phyloP scores from a whole-genome alignment of 805 yeast species.

The Candida montana region DNA sequence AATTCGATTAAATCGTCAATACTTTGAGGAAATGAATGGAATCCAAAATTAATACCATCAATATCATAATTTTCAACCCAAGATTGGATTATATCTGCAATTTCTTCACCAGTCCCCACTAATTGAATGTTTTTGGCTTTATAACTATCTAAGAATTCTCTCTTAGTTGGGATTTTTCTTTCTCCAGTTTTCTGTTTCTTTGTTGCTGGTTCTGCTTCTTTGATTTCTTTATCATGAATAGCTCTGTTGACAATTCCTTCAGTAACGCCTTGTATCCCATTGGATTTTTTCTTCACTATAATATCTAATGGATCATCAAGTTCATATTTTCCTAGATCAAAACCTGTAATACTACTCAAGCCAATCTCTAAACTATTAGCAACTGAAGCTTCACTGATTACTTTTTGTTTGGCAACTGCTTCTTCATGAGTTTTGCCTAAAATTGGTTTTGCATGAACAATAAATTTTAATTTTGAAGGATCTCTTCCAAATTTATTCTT shows the following conservation, averaged over 20 bases:
- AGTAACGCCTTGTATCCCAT: constrained; percentile 29
- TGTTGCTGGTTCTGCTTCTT: constrained; percentile 4
- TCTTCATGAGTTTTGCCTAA: constrained; percentile 37
- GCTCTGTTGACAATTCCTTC: constrained; percentile 21
- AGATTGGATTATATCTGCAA: constrained; percentile 34
- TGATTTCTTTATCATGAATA: constrained; percentile 28
- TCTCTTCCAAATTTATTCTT: constrained; percentile 31
- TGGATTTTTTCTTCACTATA: constrained; percentile 22
- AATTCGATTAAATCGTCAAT: constrained; percentile 33
- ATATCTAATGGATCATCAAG: constrained; percentile 25
- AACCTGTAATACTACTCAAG: constrained; percentile 42
- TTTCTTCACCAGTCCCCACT: constrained; percentile 31
- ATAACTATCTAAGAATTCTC: constrained; percentile 5
- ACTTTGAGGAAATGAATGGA: constrained; percentile 31
- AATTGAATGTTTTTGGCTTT: constrained; percentile 19
- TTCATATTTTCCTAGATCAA: constrained; percentile 33
- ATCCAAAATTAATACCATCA: constrained; percentile 39
- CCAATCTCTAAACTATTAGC: constrained; percentile 35
- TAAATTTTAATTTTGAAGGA: constrained; percentile 32
- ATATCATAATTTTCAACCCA: constrained; percentile 36
- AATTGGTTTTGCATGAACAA: constrained; percentile 33
- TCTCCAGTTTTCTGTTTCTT: constrained; percentile 4
- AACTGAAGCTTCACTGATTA: constrained; percentile 30
- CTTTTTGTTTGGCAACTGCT: constrained; percentile 33
- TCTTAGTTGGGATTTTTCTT: constrained; percentile 3